A percentile compares a stretch with the other conserved stretches of the same genome.
Evolutionary conservation across 2,329 filamentous ascomycete species (phyloP).

Genomic region (Trichoderma pleuroti): DNA sequence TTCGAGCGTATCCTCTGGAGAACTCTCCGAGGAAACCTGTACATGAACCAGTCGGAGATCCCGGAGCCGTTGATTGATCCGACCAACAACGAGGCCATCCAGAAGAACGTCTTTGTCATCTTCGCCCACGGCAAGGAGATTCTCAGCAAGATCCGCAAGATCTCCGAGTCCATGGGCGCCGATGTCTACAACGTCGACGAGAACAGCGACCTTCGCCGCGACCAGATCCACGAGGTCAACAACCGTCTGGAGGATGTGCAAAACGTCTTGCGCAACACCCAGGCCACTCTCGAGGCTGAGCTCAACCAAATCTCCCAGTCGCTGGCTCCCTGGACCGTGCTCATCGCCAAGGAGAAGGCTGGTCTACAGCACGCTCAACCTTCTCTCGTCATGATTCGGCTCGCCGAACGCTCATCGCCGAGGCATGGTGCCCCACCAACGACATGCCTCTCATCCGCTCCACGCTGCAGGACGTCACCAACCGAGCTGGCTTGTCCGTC

Average conservation of each 20-base stretch:
- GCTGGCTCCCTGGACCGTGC: slow-evolving; percentile 93
- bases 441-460: slow-evolving; percentile 85
- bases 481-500: slow-evolving; percentile 90
- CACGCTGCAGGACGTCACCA: slow-evolving; percentile 93
- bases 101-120: slow-evolving; percentile 99
- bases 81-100: slow-evolving; percentile 82
- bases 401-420: slow-evolving; percentile 91
- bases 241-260: slow-evolving; percentile 84
- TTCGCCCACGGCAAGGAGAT: slow-evolving; percentile 99
- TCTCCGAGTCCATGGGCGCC: slow-evolving; percentile 93
- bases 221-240: slow-evolving; percentile 98
- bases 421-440: slow-evolving; percentile 95
- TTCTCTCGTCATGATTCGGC: slow-evolving; percentile 96
- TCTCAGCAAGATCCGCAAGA: slow-evolving; percentile 97
- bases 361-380: slow-evolving; percentile 94
- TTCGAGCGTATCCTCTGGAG: slow-evolving; percentile 98
- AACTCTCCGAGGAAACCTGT: slow-evolving; percentile 92
- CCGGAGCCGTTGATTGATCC: slow-evolving; percentile 89
- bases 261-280: slow-evolving; percentile 91
- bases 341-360: slow-evolving; percentile 97
- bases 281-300: slow-evolving; percentile 88
- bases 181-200: slow-evolving; percentile 97
- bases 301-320: slow-evolving; percentile 90
- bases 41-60: slow-evolving; percentile 99
- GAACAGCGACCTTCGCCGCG: slow-evolving; percentile 89